Conservation (phyloP, 768 basidiomycete genomes). For the Mycena floridula region DNA sequence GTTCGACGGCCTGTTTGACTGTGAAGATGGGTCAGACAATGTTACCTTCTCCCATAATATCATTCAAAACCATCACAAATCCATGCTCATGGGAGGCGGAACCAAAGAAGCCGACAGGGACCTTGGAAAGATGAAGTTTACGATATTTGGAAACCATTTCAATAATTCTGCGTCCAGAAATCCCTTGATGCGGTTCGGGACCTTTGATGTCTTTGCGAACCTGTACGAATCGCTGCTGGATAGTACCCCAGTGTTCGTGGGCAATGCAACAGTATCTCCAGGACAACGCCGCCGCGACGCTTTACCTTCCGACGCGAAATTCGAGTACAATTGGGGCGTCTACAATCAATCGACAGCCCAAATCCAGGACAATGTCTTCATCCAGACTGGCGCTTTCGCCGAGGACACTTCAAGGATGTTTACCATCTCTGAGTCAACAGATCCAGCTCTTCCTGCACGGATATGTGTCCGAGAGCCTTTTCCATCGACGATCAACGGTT, state of each 20-base stretch:
- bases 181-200: conserved; percentile 13
- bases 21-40: conserved; percentile 14
- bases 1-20: conserved; percentile 10
- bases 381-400: conserved; percentile 7
- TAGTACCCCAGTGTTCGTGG: conserved; percentile 2
- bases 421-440: conserved; percentile 9
- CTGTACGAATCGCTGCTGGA: conserved; percentile 9
- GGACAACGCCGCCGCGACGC: too few species aligned
- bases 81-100: conserved; percentile 9
- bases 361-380: conserved; percentile 12
- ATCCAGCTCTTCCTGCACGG: conserved; percentile 7
- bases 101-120: conserved; percentile 12
- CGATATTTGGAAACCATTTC: conserved; percentile 12
- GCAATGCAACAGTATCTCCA: too few species aligned
- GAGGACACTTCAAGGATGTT: conserved; percentile 10
- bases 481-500: conserved; percentile 10
- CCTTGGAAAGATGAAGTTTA: conserved; percentile 13
- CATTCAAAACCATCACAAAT: conserved; percentile 14
- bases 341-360: conserved; percentile 13
- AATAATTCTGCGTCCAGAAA: conserved; percentile 11
- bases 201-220: conserved; percentile 13
- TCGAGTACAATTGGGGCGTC: conserved; percentile 10
- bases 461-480: conserved; percentile 8
- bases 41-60: conserved; percentile 15
- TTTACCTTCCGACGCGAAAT: conserved; percentile 8